These are phyloP conservation scores for Dactylonectria macrodidyma DNA, from an alignment of 2,329 filamentous ascomycete genomes.

Conservation along the genomic window DNA sequence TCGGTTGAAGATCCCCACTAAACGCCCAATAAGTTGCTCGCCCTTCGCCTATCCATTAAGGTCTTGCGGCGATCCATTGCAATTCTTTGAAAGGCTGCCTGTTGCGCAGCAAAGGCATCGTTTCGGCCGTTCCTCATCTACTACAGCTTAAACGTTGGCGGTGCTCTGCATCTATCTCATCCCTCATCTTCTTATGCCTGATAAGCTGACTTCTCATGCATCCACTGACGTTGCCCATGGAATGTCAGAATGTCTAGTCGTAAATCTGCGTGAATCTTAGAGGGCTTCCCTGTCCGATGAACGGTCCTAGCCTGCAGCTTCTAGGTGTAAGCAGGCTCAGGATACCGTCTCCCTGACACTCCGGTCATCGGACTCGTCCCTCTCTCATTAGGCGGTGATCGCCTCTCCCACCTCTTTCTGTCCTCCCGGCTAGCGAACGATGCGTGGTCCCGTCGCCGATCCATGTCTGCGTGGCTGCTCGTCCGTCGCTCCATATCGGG, in stretches of 20 bases:
- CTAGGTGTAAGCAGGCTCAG: constrained; percentile 53
- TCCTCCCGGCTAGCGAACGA: constrained; percentile 55
- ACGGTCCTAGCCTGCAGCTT: constrained; percentile 1
- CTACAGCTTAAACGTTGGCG: not conserved
- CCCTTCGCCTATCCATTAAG: not conserved
- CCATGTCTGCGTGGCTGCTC: constrained; percentile 66
- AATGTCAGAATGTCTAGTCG: not conserved
- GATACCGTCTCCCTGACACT: constrained; percentile 56
- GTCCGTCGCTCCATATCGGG: constrained; percentile 60
- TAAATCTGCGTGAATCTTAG: not conserved
- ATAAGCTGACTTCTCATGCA: not conserved
- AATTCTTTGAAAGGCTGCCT: not conserved
- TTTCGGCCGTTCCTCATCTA: not conserved
- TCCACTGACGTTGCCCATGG: not conserved
- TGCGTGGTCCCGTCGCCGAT: constrained; percentile 56
- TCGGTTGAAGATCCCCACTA: not conserved
- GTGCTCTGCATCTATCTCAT: not conserved
- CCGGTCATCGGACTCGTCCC: constrained; percentile 51
- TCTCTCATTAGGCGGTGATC: constrained; percentile 51
- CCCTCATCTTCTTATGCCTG: not conserved
- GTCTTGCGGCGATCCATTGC: not conserved
- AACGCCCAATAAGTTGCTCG: not conserved
- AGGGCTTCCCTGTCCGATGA: not conserved
- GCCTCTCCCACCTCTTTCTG: constrained; percentile 55
- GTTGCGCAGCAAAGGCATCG: not conserved